Base-by-base conservation (phyloP, 106 monocot species). In the Dendrobium catenatum region DNA sequence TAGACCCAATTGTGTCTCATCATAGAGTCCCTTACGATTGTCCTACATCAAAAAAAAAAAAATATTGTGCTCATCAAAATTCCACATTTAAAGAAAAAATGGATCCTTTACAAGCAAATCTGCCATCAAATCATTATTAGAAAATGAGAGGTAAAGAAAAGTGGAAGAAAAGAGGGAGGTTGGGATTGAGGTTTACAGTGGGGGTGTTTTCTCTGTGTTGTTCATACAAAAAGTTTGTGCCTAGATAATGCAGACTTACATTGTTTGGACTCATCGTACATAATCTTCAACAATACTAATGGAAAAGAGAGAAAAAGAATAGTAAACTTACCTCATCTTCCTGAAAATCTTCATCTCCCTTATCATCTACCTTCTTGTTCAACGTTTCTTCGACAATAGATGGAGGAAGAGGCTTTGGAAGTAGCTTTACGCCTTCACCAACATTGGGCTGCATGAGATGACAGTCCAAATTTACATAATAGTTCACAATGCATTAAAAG, bases 361-460 rank as follows among this genome's bases (percentile, higher is more conserved):
- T 80, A 72, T 42, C 55, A 27, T 55, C 82, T 55, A 79, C 79
- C 68, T 76, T 75, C 70, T 70, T 68, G 20, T 83, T 83, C 41
- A n/a, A 24, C 27, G 46, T 27, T 9, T 77, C 54, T 29, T 83
- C 55, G 66, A 78, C 72, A 54, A 77, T 37, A n/a, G 82, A 70
- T 79, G 66, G 43, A 56, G 86, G 83, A 29, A 89, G 83, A 0
- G 89, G 89, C 81, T 80, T 85, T 56, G 89, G 89, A 81, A 89
- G 89, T 84, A 86, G 61, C 81, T 75, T 83, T 67, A 83, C 8
- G 48, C 83, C 78, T 56, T 89, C 86, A 29, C 85, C 89, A 76
- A 89, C 55, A 59, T 46, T 83, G 26, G 88, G 61, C 88, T 88
- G 88, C 70, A 83, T 76, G 27, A 48, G 49, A 76, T 48, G 49